phyloP scores from a whole-genome alignment of 495 filamentous ascomycete genomes.

The Tuber indicum region DNA sequence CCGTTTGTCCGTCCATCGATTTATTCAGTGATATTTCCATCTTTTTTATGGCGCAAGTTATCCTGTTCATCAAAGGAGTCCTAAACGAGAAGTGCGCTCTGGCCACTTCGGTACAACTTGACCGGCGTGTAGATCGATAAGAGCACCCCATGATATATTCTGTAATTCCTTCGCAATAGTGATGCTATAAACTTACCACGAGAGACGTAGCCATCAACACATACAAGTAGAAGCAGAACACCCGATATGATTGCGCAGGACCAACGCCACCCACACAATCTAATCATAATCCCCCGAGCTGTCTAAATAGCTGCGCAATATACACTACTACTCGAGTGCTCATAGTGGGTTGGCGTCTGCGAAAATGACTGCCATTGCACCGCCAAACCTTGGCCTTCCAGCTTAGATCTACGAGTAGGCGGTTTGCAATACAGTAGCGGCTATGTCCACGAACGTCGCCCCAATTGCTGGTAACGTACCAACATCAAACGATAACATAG shows the following conservation, averaged over 20 bases:
- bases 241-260: not conserved
- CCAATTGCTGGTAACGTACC: not conserved
- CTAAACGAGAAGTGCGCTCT: not conserved
- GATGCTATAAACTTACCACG: not conserved
- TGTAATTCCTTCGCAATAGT: not conserved
- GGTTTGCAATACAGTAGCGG: not conserved
- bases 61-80: not conserved
- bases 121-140: not conserved
- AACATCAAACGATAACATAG: not conserved
- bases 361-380: not conserved
- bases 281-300: not conserved
- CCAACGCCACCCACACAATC: not conserved
- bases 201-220: not conserved
- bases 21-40: not conserved
- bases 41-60: not conserved
- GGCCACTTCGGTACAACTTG: not conserved
- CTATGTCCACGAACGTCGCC: not conserved
- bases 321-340: not conserved
- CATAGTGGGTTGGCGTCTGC: not conserved
- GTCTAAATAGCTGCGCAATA: not conserved
- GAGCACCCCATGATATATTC: not conserved
- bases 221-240: not conserved
- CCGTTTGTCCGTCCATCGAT: not conserved
- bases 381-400: not conserved
- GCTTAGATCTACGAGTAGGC: no score